phyloP scores from a whole-genome alignment of 805 yeast species.

The Sugiyamaella americana region DNA sequence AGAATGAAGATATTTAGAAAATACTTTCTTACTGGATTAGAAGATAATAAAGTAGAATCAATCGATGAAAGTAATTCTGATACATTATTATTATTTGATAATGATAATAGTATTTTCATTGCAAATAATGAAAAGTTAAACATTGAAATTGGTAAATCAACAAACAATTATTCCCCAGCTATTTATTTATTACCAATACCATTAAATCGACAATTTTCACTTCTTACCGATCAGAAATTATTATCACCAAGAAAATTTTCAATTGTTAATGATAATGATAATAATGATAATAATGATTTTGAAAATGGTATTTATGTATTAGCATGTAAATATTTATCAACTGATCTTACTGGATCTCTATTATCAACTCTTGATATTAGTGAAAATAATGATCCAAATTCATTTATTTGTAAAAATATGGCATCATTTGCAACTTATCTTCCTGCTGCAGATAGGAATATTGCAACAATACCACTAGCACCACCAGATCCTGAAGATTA shows the following conservation, averaged over 20 bases:
- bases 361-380: slow-evolving; percentile 17
- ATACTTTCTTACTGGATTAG: slow-evolving; percentile 33
- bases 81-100: slow-evolving; percentile 17
- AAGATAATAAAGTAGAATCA: slow-evolving; percentile 1
- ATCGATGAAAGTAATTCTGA: slow-evolving; percentile 16
- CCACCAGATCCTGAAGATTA: background rate
- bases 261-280: slow-evolving; percentile 10
- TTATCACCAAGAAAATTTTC: slow-evolving; percentile 15
- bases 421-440: slow-evolving; percentile 12
- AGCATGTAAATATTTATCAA: slow-evolving; percentile 20
- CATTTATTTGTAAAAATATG: slow-evolving; percentile 42
- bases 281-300: background rate
- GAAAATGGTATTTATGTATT: slow-evolving; percentile 20
- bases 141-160: background rate
- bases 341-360: slow-evolving; percentile 6
- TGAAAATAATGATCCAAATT: slow-evolving; percentile 1
- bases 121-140: slow-evolving; percentile 11
- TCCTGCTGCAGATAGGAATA: background rate
- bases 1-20: slow-evolving; percentile 56
- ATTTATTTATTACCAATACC: background rate
- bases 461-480: background rate
- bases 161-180: background rate
- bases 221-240: slow-evolving; percentile 24
- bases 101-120: slow-evolving; percentile 11
- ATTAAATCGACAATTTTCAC: slow-evolving; percentile 3